Base-by-base conservation (phyloP, 192 early-diverging fungal genomes). In the Coemansia pectinata region DNA sequence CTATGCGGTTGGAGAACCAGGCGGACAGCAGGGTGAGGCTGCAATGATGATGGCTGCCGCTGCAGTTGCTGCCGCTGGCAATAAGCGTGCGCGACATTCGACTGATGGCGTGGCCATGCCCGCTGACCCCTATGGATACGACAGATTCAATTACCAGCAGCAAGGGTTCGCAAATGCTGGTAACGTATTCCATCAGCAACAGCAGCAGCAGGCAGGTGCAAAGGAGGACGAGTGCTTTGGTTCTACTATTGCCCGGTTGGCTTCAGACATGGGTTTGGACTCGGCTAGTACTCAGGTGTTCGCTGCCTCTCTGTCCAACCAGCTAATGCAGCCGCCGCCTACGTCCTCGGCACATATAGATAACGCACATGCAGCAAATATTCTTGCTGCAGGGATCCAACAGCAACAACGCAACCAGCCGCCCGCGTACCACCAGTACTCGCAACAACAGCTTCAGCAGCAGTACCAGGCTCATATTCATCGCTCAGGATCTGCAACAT, bases 191-290 rank as follows among this genome's bases (percentile, higher is more conserved):
- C 64, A 70, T 38, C 64, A 62, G 38, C 52, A 58, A 27, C 71
- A 68, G 14, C 60, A 31, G 31, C 50, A 31, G 27, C 38, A 48
- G 11, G 42, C 53, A n/a, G 45, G 57, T 27, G 44, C 36, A 12
- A 59, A 60, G 33, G 70, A 58, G 25, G 25, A 48, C 3, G 74
- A 69, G 39, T 19, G 39, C 1, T 41, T 81, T 52, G 67, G 70
- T 15, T 48, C 63, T 5, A 61, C 67, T 3, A 73, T 82, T 62
- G 79, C 65, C 0, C 71, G 68, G 3, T 57, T 82, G 23, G 74
- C 74, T 10, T 77, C 79, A 2, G 71, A 71, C 68, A 82, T 82
- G 71, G 74, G 74, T 2, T 45, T 82, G 19, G 72, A 82, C 33
- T 34, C 79, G n/a, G 69, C 64, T 9, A 73, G 65, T 25, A 71